Base-by-base conservation (phyloP, 768 basidiomycete genomes). In the Piloderma croceum region DNA sequence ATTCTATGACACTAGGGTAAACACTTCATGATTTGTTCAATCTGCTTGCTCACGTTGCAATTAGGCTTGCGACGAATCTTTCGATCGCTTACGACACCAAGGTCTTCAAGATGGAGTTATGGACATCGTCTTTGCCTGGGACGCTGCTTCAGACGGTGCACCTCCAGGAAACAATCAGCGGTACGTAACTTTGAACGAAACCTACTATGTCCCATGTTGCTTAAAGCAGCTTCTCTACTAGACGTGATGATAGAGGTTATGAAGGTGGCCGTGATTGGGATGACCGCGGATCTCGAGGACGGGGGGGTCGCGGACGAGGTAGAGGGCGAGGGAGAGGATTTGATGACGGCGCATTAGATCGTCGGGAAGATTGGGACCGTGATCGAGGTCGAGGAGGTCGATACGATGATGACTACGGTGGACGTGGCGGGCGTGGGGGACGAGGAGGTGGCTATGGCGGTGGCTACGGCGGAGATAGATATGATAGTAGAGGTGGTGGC, bases 121-220 rank as follows among this genome's bases (percentile, higher is more conserved):
- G 77, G 88, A 93, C 40, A 81, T 97, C 33, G 68, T 77, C 1
- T 89, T 86, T 49, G 84, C 84, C 23, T 94, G 89, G 84, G 91
- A 97, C 42, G 69, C 74, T 10, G 71, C 67, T 5, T 80, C 82
- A 42, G 61, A 67, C 1, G 66, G 71, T 29, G 62, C 74, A 17
- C 72, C 74, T 31, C 64, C 66, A n/a, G n/a, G n/a, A 29, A 70
- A 65, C 15, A 60, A 64, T 35, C 68, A 65, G 49, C 62, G 67
- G 67, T 70, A 60, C 34, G 53, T 40, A 5, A 24, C 25, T 12
- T 41, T 38, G 42, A 44, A 13, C 15, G 31, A 33, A 29, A 21
- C 12, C 20, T 49, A 56, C 29, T 19, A 47, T 39, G 23, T 23
- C 19, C 15, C 31, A 18, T 23, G 47, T 7, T 32, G 29, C 7